Base-by-base conservation (phyloP, 176 grass and related monocot genomes). In the Avena sativa region DNA sequence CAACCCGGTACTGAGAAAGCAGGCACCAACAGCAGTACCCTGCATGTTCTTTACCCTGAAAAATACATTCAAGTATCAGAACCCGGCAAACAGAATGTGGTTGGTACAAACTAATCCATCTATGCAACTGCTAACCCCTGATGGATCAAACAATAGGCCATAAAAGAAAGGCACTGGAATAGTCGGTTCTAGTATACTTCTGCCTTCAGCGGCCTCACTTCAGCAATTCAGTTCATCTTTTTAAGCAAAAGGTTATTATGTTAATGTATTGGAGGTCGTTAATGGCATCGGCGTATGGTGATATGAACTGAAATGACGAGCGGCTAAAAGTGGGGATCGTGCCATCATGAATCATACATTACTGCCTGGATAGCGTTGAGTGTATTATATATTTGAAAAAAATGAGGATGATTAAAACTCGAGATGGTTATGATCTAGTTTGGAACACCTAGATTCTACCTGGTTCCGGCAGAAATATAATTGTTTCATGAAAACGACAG, bases 1-100 rank as follows among this genome's bases (percentile, higher is more conserved):
- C 58, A 19, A 71, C 30, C 32, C 0, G 0, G 20, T 16, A 71
- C 36, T 8, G 32, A 34, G 66, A 40, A 15, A 67, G 50, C 15
- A 71, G 78, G 62, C 12, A 32, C 50, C 30, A 15, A 46, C 50
- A 32, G 36, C 55, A 71, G 61, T 43, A 62, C 28, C n/a, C 71
- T 34, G 63, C 38, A 83, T 47, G 6, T 64, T 83, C 16, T 83
- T 83, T 34, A 21, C 20, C 15, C 67, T 63, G 32, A 61, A 13
- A 61, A 38, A 44, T 30, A 15, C 65, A 32, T 66, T 53, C 17
- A 80, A 40, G 86, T 30, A 6, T 43, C 76, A 53, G 71, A 44
- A 16, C 32, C 40, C 38, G 68, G 26, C 23, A 81, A 76, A 25
- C 70, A 76, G 55, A 50, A 32, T 69, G 60, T 69, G 51, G 71